phyloP scores from a whole-genome alignment of 768 basidiomycete genomes.

The Trichaptum fuscoviolaceum region DNA sequence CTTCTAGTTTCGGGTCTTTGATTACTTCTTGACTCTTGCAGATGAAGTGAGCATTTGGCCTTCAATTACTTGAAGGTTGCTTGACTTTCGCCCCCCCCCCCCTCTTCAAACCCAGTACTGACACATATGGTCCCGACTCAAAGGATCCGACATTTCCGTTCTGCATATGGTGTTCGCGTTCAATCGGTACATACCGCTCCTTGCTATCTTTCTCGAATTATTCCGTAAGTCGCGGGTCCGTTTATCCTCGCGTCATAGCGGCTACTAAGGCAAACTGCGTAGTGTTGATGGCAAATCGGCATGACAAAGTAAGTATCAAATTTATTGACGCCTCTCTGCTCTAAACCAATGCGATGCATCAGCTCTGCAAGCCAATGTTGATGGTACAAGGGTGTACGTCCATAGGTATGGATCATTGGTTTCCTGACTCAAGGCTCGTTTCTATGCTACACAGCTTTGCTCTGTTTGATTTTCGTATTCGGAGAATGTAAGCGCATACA shows the following conservation, averaged over 20 bases:
- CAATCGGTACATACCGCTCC: neutral
- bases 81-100: neutral
- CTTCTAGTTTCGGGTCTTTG: neutral
- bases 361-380: neutral
- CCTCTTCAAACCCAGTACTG: neutral
- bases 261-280: neutral
- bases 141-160: neutral
- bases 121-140: neutral
- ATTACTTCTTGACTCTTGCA: neutral
- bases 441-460: neutral
- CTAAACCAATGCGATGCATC: neutral
- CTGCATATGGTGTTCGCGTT: neutral
- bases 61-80: neutral
- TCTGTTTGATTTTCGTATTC: neutral
- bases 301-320: neutral
- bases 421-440: neutral
- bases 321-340: neutral
- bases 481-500: neutral
- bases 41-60: neutral
- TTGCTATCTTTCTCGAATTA: neutral
- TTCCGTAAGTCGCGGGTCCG: neutral
- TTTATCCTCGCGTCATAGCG: neutral
- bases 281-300: neutral
- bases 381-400: neutral
- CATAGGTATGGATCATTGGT: neutral